Percentiles rank a stretch among this genome's conserved stretches.
phyloP scores from a whole-genome alignment of 164 flowering plant genomes.

The Euptelea pleiosperma region DNA sequence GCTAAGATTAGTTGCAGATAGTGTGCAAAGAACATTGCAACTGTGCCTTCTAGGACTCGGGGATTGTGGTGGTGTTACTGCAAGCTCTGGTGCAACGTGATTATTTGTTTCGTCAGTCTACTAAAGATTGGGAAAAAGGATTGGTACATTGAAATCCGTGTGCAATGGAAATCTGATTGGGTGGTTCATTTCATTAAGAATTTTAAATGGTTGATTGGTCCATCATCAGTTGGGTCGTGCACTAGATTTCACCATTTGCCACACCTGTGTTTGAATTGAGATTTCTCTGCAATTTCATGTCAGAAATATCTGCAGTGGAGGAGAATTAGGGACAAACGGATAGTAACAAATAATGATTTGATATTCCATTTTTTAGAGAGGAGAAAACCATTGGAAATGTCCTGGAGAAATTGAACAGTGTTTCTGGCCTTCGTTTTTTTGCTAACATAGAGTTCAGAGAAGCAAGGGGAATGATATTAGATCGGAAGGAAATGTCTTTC shows the following conservation, averaged over 20 bases:
- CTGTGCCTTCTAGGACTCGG: conserved; percentile 62
- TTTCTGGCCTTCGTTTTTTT: neutral
- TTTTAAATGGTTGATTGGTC: neutral
- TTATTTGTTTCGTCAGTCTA: neutral
- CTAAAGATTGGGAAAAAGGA: neutral
- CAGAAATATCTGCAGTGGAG: neutral
- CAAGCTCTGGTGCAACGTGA: conserved; percentile 43
- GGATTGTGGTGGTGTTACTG: conserved; percentile 39
- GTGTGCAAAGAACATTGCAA: conserved; percentile 66
- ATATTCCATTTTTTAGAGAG: neutral
- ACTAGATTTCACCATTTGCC: too few relatives aligned
- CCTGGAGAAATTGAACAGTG: too few relatives aligned
- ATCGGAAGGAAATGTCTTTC: neutral
- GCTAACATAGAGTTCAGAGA: neutral
- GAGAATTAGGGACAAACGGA: neutral
- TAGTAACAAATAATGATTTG: neutral
- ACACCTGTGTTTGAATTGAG: too few relatives aligned
- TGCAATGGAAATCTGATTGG: neutral
- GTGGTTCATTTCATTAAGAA: too few relatives aligned
- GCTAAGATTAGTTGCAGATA: conserved; percentile 76
- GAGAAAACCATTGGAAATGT: neutral
- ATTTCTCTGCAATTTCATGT: neutral
- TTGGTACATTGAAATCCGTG: neutral
- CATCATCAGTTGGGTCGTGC: neutral
- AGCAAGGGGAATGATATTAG: neutral